phyloP scores from a whole-genome alignment of 352 stramenopile genomes.

The Pseudoperonospora humuli region DNA sequence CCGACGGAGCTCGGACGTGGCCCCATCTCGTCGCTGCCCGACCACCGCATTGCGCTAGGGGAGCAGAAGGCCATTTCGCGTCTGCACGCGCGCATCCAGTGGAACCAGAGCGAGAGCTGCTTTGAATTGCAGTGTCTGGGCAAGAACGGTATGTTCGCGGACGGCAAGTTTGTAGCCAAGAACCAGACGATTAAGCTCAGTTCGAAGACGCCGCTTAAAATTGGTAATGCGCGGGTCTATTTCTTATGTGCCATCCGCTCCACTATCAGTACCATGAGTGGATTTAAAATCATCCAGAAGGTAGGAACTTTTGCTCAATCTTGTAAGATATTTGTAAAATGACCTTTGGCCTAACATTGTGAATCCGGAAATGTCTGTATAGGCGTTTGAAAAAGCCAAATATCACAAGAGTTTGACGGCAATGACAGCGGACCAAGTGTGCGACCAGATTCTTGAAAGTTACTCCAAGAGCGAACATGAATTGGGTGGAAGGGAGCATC shows the following conservation, averaged over 20 bases:
- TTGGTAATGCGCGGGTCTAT: conserved; percentile 64
- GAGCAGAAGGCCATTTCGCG: conserved; percentile 78
- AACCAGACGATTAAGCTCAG: conserved; percentile 59
- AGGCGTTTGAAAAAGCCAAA: conserved; percentile 78
- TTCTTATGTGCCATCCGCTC: conserved; percentile 69
- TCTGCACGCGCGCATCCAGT: conserved; percentile 69
- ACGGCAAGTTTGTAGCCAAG: conserved; percentile 62
- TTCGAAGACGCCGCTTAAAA: conserved; percentile 74
- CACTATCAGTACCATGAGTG: conserved; percentile 73
- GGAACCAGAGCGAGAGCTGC: conserved; percentile 62
- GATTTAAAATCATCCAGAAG: conserved; percentile 73
- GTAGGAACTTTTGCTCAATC: conserved; percentile 18
- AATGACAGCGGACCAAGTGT: conserved; percentile 54
- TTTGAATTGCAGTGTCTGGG: conserved; percentile 74
- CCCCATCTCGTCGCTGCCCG: conserved; percentile 24
- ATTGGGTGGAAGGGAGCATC: conserved; percentile 61
- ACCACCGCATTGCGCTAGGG: conserved; percentile 51
- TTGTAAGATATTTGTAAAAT: conserved; percentile 3
- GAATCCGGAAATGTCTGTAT: too few relatives aligned
- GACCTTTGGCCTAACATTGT: too few relatives aligned
- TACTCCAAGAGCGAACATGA: conserved; percentile 70
- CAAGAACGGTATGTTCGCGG: conserved; percentile 76
- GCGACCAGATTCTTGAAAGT: conserved; percentile 65
- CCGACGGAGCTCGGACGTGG: conserved; percentile 67
- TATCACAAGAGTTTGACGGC: conserved; percentile 42